Evolutionary conservation across 1,139 yeast species (phyloP), one percentile per base, ranked within the genome.

Genomic region (Taphrina sp.): DNA sequence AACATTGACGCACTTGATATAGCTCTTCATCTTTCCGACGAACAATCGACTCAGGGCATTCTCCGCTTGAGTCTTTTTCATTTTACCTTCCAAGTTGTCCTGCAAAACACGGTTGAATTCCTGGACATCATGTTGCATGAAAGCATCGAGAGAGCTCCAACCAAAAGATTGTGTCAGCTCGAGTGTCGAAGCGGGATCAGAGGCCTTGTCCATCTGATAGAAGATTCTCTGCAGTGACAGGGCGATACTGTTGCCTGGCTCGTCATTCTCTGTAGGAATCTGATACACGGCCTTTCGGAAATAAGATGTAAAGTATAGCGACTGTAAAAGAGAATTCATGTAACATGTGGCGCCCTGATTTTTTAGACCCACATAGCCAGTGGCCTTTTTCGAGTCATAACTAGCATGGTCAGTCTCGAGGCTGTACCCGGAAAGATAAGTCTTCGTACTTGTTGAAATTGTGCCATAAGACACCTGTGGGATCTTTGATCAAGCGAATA

Each of bases 321-420:
- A 86, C 68, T 92, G 98, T 57, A 92, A 72, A 59, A 92, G 75
- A 0, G 97, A 90, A 68, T 92, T 92, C 66, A 92, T 78, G 69
- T 92, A 92, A 69, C 99, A 92, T 0, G 99, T 92, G 2, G 98
- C 99, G 60, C 98, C 98, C 71, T 92, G 99, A 67, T 92, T 92
- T 63, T 82, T 85, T 62, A 92, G 79, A 0, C 99, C 99, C 5
- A 90, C 95, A 67, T 76, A 89, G 0, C 97, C 96, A 0, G 98
- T 87, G 52, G 75, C 81, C 64, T 80, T 78, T 67, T 89, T 89
- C 1, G 97, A 89, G 70, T 92, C 90, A 70, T 92, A 92, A 46
- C 61, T 59, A 17, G 12, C 46, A 19, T 19, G 7, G 38, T 23
- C 3, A 41, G 38, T n/a, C 12, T 47, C 19, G 19, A 20, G 37